Conservation (phyloP, 768 basidiomycete genomes). For the Mycena rebaudengoi region DNA sequence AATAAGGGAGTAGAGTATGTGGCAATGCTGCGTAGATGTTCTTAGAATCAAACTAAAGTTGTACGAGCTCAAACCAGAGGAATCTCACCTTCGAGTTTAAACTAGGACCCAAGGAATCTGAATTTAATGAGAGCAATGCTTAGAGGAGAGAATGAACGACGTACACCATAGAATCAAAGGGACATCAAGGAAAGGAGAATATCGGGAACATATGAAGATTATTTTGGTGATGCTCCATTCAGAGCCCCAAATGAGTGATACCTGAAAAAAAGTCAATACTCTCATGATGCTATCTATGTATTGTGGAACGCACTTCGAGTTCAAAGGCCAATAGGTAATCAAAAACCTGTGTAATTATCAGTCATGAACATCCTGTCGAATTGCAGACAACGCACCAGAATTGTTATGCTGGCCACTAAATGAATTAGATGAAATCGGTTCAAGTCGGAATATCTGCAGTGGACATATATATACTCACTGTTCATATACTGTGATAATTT, state of each 20-base stretch:
- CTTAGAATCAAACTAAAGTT: too few relatives aligned
- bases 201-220: slow-evolving; percentile 35
- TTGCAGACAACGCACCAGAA: neutral
- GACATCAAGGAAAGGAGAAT: slow-evolving; percentile 36
- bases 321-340: slow-evolving; percentile 2
- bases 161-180: slow-evolving; percentile 28
- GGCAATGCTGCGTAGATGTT: neutral
- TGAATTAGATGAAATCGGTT: neutral
- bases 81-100: neutral
- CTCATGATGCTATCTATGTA: neutral
- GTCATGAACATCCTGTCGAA: neutral
- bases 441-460: neutral
- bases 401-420: slow-evolving; percentile 12
- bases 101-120: neutral
- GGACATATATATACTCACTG: neutral
- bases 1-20: neutral
- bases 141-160: neutral
- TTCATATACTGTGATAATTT: slow-evolving; percentile 1
- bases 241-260: slow-evolving; percentile 34
- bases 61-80: too few relatives aligned
- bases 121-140: neutral
- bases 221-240: slow-evolving; percentile 33
- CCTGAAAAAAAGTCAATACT: slow-evolving; percentile 10
- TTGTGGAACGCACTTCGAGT: slow-evolving; percentile 2
- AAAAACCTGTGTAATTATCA: neutral